phyloP scores from a whole-genome alignment of 2,329 filamentous ascomycete species.

The Graphium sp. region DNA sequence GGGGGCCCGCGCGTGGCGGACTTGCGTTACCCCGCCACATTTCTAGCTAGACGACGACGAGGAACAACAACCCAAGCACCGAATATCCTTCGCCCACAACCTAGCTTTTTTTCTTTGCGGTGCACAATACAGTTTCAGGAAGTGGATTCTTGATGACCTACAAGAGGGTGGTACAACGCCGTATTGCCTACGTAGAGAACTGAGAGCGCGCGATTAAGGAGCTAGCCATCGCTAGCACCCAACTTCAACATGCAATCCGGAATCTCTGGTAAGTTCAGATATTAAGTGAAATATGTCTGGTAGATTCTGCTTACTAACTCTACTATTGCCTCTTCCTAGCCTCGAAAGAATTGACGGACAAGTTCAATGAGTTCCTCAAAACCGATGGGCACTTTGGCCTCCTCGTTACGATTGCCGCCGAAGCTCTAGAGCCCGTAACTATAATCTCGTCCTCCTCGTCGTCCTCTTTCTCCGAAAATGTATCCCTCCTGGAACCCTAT shows the following conservation, averaged over 20 bases:
- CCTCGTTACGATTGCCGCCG: slow-evolving; percentile 51
- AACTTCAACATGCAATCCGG: slow-evolving; percentile 52
- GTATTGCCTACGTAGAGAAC: too few relatives aligned
- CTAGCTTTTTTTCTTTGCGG: too few relatives aligned
- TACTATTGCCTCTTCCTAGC: slow-evolving; percentile 24
- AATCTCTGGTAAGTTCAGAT: slow-evolving; percentile 42
- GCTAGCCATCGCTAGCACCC: slow-evolving; percentile 3
- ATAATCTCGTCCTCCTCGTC: slow-evolving; percentile 34
- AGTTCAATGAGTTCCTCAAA: slow-evolving; percentile 54
- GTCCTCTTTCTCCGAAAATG: slow-evolving; percentile 44
- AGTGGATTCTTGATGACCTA: too few relatives aligned
- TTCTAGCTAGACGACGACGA: too few relatives aligned
- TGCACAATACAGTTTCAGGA: too few relatives aligned
- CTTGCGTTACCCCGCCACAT: too few relatives aligned
- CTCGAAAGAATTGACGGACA: slow-evolving; percentile 57
- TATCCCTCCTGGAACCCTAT: slow-evolving; percentile 43
- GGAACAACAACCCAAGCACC: too few relatives aligned
- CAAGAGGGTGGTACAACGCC: too few relatives aligned
- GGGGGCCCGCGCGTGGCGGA: too few relatives aligned
- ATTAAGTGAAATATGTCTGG: not conserved
- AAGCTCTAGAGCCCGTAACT: slow-evolving; percentile 46
- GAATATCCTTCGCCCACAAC: too few relatives aligned
- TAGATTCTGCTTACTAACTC: slow-evolving; percentile 2
- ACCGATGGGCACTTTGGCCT: slow-evolving; percentile 49
- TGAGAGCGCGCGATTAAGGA: too few relatives aligned